Conservation (phyloP, 139 green algal genomes). For the Tetradesmus lagerheimii region DNA sequence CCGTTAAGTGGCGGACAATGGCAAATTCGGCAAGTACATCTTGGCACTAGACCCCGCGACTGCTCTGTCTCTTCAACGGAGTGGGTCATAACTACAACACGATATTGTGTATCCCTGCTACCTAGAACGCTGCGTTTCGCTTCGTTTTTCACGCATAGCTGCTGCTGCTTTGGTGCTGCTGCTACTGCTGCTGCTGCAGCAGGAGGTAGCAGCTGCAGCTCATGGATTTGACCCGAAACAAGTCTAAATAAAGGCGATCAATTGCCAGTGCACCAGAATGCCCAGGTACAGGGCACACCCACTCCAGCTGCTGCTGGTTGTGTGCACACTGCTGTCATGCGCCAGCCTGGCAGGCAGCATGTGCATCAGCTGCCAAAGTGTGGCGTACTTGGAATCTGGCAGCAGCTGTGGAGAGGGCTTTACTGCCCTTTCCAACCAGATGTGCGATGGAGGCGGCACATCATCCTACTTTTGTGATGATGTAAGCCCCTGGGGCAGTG, state of each 20-base stretch:
- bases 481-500: background rate
- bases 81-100: too few species aligned
- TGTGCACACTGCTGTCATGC: background rate
- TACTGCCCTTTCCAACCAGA: background rate
- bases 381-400: background rate
- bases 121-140: too few species aligned
- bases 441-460: background rate
- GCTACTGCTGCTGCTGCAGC: background rate
- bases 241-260: background rate
- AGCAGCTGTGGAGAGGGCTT: background rate
- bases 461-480: background rate
- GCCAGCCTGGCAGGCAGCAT: background rate
- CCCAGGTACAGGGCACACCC: background rate
- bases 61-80: too few species aligned
- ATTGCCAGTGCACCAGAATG: background rate
- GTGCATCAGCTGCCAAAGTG: background rate
- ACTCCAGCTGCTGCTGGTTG: background rate
- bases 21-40: background rate
- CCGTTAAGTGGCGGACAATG: too few species aligned
- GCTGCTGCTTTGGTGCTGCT: background rate
- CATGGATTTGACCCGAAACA: background rate
- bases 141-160: background rate
- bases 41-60: background rate
- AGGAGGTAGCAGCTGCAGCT: background rate
- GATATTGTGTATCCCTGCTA: too few species aligned